phyloP scores from a whole-genome alignment of 305 asterid genomes.

The Solanum hybrid region DNA sequence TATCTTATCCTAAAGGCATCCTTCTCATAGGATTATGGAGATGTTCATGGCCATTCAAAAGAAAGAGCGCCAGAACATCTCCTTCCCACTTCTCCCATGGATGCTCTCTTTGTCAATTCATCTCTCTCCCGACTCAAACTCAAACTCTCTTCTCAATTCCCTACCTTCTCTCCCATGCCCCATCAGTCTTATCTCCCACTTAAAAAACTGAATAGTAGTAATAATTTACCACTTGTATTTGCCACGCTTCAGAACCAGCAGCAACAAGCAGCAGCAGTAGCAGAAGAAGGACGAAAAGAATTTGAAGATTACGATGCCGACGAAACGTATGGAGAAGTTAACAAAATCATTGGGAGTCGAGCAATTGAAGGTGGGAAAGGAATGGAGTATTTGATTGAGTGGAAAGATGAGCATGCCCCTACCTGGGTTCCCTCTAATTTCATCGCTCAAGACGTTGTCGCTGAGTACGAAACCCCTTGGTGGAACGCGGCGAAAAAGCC shows the following conservation, averaged over 20 bases:
- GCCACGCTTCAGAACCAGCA: conserved; percentile 55
- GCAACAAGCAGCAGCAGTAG: neutral
- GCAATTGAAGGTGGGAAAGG: conserved; percentile 37
- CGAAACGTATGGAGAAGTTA: conserved; percentile 75
- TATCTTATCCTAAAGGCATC: neutral
- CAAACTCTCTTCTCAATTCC: conserved; percentile 20
- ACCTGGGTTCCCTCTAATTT: conserved; percentile 89
- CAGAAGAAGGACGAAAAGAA: neutral
- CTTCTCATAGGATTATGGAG: neutral
- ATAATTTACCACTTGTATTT: conserved; percentile 11
- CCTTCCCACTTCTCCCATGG: conserved; percentile 10
- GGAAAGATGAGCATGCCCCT: conserved; percentile 89
- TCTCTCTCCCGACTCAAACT: conserved; percentile 58
- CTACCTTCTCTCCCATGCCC: conserved; percentile 22
- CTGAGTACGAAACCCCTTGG: conserved; percentile 91
- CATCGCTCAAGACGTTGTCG: conserved; percentile 71
- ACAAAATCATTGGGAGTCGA: conserved; percentile 65
- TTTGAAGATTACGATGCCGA: conserved; percentile 45
- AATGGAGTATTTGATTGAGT: conserved; percentile 85
- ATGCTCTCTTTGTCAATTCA: conserved; percentile 18
- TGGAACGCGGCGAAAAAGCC: conserved; percentile 86
- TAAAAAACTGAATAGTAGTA: conserved; percentile 9
- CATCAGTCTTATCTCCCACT: conserved; percentile 14
- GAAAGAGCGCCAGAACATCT: neutral
- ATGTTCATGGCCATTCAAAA: neutral